Conservation (phyloP, 257 asterid species). For the Dorcoceras hygrometricum region DNA sequence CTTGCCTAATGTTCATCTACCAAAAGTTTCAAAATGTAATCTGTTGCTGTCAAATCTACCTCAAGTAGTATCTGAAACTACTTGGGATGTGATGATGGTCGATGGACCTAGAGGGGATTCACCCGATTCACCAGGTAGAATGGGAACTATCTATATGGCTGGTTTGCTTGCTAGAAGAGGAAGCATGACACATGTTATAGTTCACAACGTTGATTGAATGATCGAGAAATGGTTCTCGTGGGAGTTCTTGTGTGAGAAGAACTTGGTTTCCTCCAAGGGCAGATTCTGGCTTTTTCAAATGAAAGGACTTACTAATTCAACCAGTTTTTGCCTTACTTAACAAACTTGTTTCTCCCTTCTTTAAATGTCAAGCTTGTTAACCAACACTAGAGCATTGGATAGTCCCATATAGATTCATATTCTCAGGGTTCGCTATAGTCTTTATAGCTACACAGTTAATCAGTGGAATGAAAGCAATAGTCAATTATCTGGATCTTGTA, state of each 20-base stretch:
- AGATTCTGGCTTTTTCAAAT: slow-evolving; percentile 69
- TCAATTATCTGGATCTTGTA: too few relatives aligned
- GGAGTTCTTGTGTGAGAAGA: slow-evolving; percentile 80
- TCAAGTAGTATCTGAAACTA: slow-evolving; percentile 32
- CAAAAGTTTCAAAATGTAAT: slow-evolving; percentile 42
- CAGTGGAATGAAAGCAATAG: too few relatives aligned
- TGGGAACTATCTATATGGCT: slow-evolving; percentile 74
- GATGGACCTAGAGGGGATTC: slow-evolving; percentile 71
- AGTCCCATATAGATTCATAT: too few relatives aligned
- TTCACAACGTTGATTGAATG: slow-evolving; percentile 69
- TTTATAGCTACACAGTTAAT: too few relatives aligned
- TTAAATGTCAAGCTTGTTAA: background rate
- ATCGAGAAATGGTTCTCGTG: slow-evolving; percentile 86
- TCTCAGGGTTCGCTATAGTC: too few relatives aligned
- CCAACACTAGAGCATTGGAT: background rate
- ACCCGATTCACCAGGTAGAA: slow-evolving; percentile 70
- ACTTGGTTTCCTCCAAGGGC: slow-evolving; percentile 76
- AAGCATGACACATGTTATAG: slow-evolving; percentile 45
- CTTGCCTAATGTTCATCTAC: slow-evolving; percentile 30
- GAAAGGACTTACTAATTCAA: slow-evolving; percentile 35
- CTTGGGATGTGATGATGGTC: slow-evolving; percentile 73
- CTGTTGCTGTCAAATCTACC: slow-evolving; percentile 55
- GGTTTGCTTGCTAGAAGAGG: slow-evolving; percentile 64
- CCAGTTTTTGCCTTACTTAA: slow-evolving; percentile 47
- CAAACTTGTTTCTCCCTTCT: background rate